phyloP scores from a whole-genome alignment of 2,329 filamentous ascomycete species.

The Gnomoniopsis sp. region DNA sequence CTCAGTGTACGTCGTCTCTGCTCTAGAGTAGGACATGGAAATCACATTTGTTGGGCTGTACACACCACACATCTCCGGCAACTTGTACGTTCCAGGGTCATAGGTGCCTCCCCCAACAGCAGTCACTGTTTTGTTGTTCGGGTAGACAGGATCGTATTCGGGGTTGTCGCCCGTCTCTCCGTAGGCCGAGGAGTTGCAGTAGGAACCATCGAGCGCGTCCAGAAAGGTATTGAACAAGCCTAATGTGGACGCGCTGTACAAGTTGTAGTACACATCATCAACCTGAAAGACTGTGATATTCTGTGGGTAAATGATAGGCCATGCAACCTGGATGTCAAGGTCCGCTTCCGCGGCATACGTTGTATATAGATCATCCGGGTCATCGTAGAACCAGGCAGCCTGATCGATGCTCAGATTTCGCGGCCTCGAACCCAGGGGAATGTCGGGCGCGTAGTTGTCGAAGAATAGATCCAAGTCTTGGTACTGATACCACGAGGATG shows the following conservation, averaged over 20 bases:
- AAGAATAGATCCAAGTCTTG: background rate
- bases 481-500: background rate
- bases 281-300: constrained; percentile 35
- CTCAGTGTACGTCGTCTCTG: constrained; percentile 50
- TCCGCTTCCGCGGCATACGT: constrained; percentile 29
- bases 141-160: constrained; percentile 43
- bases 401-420: background rate
- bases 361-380: background rate
- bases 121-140: constrained; percentile 30
- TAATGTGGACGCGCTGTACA: constrained; percentile 3
- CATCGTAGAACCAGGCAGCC: background rate
- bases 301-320: constrained; percentile 37
- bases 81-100: constrained; percentile 42
- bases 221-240: constrained; percentile 21
- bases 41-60: constrained; percentile 52
- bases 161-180: constrained; percentile 42
- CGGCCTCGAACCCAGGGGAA: background rate
- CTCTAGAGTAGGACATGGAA: constrained; percentile 52
- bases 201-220: constrained; percentile 46
- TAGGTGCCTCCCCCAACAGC: background rate
- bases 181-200: constrained; percentile 45
- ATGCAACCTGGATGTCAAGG: constrained; percentile 33
- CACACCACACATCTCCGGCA: constrained; percentile 31
- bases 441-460: background rate
- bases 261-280: constrained; percentile 38